A percentile compares a stretch with the other conserved stretches of the same genome.
Conservation (phyloP, 108 stramenopile genomes). For the Phaeodactylum tricornutum region DNA sequence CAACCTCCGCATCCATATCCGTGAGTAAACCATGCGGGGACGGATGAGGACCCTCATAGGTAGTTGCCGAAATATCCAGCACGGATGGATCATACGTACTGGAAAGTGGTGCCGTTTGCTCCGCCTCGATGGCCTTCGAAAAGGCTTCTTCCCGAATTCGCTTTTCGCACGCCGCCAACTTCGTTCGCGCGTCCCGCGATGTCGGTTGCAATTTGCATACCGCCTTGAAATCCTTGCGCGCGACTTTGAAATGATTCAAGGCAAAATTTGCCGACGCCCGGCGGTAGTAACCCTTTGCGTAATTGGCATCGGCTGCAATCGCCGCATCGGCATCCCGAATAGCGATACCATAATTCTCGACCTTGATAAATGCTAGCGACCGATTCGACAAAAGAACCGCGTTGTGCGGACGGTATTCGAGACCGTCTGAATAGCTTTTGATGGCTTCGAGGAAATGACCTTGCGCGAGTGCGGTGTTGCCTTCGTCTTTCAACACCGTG, state of each 20-base stretch:
- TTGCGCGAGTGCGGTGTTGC: conserved; percentile 52
- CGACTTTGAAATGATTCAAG: conserved; percentile 87
- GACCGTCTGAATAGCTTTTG: conserved; percentile 59
- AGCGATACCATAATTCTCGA: conserved; percentile 95
- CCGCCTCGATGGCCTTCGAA: conserved; percentile 82
- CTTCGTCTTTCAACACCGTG: conserved; percentile 57
- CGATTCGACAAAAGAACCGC: conserved; percentile 89
- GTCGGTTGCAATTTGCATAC: conserved; percentile 79
- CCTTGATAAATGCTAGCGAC: conserved; percentile 88
- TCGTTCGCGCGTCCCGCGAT: conserved; percentile 75
- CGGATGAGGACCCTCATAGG: conserved; percentile 91
- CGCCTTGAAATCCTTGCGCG: conserved; percentile 83
- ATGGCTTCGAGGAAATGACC: conserved; percentile 74
- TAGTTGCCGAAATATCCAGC: conserved; percentile 38
- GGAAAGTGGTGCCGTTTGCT: conserved; percentile 67
- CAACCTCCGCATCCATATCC: conserved; percentile 34
- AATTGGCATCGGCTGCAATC: conserved; percentile 77
- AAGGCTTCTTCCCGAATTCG: conserved; percentile 84
- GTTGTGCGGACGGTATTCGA: conserved; percentile 59
- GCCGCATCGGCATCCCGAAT: conserved; percentile 88
- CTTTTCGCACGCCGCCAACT: conserved; percentile 87
- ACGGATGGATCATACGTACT: conserved; percentile 51
- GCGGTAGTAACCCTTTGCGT: conserved; percentile 96
- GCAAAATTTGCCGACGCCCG: conserved; percentile 95
- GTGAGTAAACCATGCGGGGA: conserved; percentile 23